Base-by-base conservation (phyloP, 495 filamentous ascomycete species). In the Cercophora samala region DNA sequence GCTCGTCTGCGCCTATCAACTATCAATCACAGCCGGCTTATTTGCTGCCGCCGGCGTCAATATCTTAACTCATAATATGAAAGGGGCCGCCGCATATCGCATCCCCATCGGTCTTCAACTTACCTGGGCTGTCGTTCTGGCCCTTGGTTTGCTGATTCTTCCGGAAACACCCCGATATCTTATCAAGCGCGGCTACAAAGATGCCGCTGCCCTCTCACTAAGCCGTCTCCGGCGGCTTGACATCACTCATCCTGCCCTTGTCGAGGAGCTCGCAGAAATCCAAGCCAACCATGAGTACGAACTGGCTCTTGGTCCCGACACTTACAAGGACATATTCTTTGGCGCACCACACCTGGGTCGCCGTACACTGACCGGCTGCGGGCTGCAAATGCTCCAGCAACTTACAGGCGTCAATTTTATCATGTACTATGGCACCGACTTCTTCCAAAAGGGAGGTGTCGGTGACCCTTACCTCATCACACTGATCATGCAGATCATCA, bases 241-340 rank as follows among this genome's bases (percentile, higher is more conserved):
- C 66, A 77, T 89, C 53, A 90, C 91, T 21, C 89, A 93, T 73
- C 87, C 90, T 0, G 85, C 88, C 52, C 76, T 97, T 54, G 76
- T 92, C 70, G 88, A 89, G 64, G 93, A 97, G 72, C 83, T 96
- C 24, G 84, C 90, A 29, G 93, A 97, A 77, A 94, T 97, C 77
- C 86, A 91, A 72, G 91, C 92, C 58, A 95, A 94, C 77, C 90
- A 97, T 79, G 89, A 94, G 69, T 94, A 92, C 74, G 93, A 96
- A 77, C 77, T 92, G 67, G 83, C 85, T 32, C 78, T 94, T n/a
- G 91, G 91, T 6, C 84, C 87, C 37, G 86, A 91, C 46, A 85
- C 84, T 22, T 97, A 93, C 77, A 74, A 85, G 29, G 92, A 96
- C 69, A 86, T 91, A 68, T 78, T 93, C 66, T 80, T 83, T 17